Conservation (phyloP, 129 eudicot species). For the Pittosporum tobira region DNA sequence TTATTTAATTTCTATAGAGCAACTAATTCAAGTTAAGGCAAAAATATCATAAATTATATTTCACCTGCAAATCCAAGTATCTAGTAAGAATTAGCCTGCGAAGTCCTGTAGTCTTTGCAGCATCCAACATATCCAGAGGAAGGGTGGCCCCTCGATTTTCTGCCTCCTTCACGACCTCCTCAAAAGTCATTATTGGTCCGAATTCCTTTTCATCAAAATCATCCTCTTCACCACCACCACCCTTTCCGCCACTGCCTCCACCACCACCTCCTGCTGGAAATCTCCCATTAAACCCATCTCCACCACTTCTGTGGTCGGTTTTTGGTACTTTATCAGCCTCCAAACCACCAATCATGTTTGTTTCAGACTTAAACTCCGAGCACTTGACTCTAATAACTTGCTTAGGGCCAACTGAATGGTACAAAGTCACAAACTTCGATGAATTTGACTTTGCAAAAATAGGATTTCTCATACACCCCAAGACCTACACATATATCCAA, state of each 20-base stretch:
- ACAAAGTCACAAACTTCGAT: background rate
- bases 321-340: slow-evolving; percentile 12
- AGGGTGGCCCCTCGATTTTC: slow-evolving; percentile 54
- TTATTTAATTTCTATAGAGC: background rate
- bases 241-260: slow-evolving; percentile 22
- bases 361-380: slow-evolving; percentile 17
- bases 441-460: slow-evolving; percentile 5
- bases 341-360: slow-evolving; percentile 12
- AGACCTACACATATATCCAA: slow-evolving; percentile 2
- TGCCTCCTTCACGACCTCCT: slow-evolving; percentile 66
- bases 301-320: slow-evolving; percentile 27
- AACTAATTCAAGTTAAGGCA: background rate
- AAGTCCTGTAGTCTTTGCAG: slow-evolving; percentile 65
- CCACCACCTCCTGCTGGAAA: slow-evolving; percentile 23
- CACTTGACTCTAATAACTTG: slow-evolving; percentile 10
- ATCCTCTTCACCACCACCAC: slow-evolving; percentile 43
- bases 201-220: slow-evolving; percentile 67
- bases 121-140: slow-evolving; percentile 77
- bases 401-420: slow-evolving; percentile 13
- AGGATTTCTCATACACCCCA: background rate
- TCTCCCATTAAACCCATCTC: slow-evolving; percentile 33
- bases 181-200: slow-evolving; percentile 69
- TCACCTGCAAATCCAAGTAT: slow-evolving; percentile 81
- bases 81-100: slow-evolving; percentile 53
- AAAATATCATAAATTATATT: background rate